Base-by-base conservation (phyloP, 1,284 basidiomycete genomes). In the Cerrena zonata region DNA sequence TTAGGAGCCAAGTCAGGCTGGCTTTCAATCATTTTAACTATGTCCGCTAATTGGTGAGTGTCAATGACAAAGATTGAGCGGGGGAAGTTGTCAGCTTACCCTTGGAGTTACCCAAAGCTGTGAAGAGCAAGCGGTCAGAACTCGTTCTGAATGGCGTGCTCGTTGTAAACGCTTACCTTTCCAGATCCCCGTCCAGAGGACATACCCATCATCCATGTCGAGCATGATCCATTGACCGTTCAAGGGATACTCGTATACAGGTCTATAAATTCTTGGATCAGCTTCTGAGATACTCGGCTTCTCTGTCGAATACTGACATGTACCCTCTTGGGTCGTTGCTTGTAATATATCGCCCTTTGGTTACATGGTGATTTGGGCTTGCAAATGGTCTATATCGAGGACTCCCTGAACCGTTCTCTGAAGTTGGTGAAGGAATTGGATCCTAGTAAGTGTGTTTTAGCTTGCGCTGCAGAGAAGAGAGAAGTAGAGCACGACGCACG, bases 161-260 rank as follows among this genome's bases (percentile, higher is more conserved):
- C 11, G 48, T 45, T 42, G 22, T 18, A 11, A 19, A 3, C 23
- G 55, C 72, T 55, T 53, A 88, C 87, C 88, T 77, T 91, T 91
- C 88, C 88, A 91, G 50, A 91, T 91, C 12, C 89, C 88, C 2
- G 89, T 91, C 88, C 88, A 90, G 12, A 90, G 72, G 55, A 91
- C 84, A 63, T 90, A 91, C 2, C 88, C 89, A 64, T 91, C 88
- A 65, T 91, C 89, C 65, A 88, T 87, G 70, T 91, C 89, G 80
- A 91, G 89, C 89, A 91, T 91, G 61, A 91, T 89, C 87, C 89
- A 91, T 64, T 91, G 89, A 13, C 84, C 86, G 56, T 90, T 89
- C 51, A 91, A 72, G 2, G 88, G 89, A 60, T 91, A 91, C 65
- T 91, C 89, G 61, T 89, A 91, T 10, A 91, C 89, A 12, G 89